Conservation (phyloP, 2,329 filamentous ascomycete genomes). For the Botrytis cinerea region DNA sequence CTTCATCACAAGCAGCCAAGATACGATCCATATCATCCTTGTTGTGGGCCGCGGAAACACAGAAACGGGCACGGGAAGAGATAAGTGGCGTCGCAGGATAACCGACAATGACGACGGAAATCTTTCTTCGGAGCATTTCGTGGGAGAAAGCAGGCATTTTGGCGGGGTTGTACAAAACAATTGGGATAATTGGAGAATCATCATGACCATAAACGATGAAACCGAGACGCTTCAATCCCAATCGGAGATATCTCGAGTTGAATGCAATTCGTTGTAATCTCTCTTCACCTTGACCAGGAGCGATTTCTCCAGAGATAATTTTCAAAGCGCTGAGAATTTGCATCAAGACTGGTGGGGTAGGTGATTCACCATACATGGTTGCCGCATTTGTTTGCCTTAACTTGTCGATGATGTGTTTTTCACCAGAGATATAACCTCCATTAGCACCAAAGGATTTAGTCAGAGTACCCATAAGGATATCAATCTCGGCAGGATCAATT, state of each 20-base stretch:
- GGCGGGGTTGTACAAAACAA: constrained; percentile 95
- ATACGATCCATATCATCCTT: constrained; percentile 96
- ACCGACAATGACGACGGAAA: constrained; percentile 94
- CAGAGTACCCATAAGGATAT: constrained; percentile 96
- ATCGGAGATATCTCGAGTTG: constrained; percentile 96
- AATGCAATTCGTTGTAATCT: constrained; percentile 93
- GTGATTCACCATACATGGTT: constrained; percentile 83
- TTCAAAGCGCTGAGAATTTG: constrained; percentile 86
- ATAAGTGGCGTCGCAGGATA: constrained; percentile 96
- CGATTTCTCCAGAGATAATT: constrained; percentile 85
- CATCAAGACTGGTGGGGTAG: constrained; percentile 81
- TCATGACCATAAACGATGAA: constrained; percentile 98
- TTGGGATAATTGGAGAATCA: constrained; percentile 93
- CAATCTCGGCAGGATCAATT: constrained; percentile 82
- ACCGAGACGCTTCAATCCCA: constrained; percentile 93
- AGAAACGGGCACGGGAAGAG: constrained; percentile 92
- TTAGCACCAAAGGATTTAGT: constrained; percentile 99
- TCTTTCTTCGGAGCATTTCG: constrained; percentile 97
- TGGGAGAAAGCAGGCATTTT: constrained; percentile 99
- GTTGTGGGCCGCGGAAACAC: constrained; percentile 92
- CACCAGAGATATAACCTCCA: constrained; percentile 89
- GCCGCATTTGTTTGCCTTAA: constrained; percentile 83
- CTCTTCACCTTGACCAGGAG: constrained; percentile 91
- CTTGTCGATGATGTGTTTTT: constrained; percentile 90
- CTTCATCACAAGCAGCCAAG: constrained; percentile 85